Evolutionary conservation across 2,329 filamentous ascomycete species (phyloP), one percentile per base, ranked within the genome.

Genomic region (Xylariaceae sp.): DNA sequence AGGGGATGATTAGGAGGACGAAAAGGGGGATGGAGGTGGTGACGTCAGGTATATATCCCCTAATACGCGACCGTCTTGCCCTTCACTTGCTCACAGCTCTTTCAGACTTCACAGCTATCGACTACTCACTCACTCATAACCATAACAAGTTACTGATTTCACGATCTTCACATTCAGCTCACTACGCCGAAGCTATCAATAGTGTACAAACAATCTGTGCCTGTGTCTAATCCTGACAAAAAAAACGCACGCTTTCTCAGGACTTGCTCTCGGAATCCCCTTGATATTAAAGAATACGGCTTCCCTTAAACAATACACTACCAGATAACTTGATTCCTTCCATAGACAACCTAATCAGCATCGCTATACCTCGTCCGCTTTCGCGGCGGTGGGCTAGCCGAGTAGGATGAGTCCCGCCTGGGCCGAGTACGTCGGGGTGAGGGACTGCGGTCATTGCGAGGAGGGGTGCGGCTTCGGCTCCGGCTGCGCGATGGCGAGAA

Each of bases 401-500:
- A 63, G 50, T 59, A n/a, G 4, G 61, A 62, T 17, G 68, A 67
- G 55, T 64, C 65, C 17, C 65, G 62, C 51, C 63, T 65, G 23
- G 58, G 58, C 13, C 62, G 63, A 45, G 61, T 63, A 13, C 61
- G 65, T 10, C 64, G 65, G 8, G 66, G 67, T 13, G 64, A 57
- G 9, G 67, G 65, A 47, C 62, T 66, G 18, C 65, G 66, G 34
- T 61, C 62, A 8, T 56, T 52, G 5, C 65, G 66, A 55, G 60
- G 58, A 44, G 56, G 55, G n/a, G 55, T 58, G n/a, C 62, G 62
- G 49, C 60, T 61, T 39, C 67, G 69, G 49, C 60, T 61, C 35
- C 67, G 69, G 30, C 64, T 67, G 45, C 63, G 68, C 37, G 66
- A 72, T 8, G 58, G 57, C 15, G 66, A 62, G 59, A 63, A 67